phyloP scores from a whole-genome alignment of 2,329 filamentous ascomycete genomes.

The Sporothrix curviconia region DNA sequence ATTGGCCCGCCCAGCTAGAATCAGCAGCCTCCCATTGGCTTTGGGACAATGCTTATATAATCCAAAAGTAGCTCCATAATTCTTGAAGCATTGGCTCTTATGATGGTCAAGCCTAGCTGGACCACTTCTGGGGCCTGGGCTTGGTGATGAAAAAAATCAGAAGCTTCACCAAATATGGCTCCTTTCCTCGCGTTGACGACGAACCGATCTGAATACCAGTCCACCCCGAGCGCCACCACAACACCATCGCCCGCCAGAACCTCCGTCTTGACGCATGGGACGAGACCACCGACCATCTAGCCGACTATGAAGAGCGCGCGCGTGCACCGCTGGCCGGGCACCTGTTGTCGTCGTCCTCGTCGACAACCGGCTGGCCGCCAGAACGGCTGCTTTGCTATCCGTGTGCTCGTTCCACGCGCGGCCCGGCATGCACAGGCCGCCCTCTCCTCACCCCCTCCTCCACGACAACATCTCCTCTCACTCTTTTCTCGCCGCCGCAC shows the following conservation, averaged over 20 bases:
- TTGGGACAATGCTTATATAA: neutral
- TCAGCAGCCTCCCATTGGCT: constrained; percentile 17
- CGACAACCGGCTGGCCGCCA: too few species aligned
- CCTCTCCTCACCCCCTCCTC: neutral
- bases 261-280: neutral
- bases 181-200: constrained; percentile 4
- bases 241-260: neutral
- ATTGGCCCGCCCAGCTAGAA: constrained; percentile 15
- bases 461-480: neutral
- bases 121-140: too few species aligned
- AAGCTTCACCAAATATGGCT: constrained; percentile 2
- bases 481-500: constrained; percentile 18
- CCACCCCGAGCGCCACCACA: neutral
- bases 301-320: constrained; percentile 54
- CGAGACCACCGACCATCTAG: neutral
- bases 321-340: constrained; percentile 53
- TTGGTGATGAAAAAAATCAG: constrained; percentile 9
- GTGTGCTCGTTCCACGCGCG: constrained; percentile 5
- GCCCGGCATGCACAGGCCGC: too few species aligned
- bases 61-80: neutral
- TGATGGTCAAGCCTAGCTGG: too few species aligned
- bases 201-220: constrained; percentile 1
- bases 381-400: constrained; percentile 33
- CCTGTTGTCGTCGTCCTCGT: constrained; percentile 44
- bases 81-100: neutral